A percentile compares a stretch with the other conserved stretches of the same genome.
Evolutionary conservation across 2,329 filamentous ascomycete genomes (phyloP).

Genomic region (Penicillium digitatum): DNA sequence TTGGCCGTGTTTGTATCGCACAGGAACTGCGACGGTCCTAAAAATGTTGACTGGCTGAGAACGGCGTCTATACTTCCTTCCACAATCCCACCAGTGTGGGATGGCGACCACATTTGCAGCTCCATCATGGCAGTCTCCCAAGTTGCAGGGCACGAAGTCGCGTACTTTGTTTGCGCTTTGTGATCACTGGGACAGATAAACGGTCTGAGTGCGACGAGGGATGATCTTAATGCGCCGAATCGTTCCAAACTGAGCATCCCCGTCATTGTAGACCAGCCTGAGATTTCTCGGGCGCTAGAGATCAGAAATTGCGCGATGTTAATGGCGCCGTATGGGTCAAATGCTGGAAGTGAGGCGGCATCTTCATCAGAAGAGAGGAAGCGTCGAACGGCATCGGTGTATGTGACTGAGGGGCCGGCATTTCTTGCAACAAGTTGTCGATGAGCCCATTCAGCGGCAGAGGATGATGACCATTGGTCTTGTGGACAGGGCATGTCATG

Average conservation of each 20-base stretch:
- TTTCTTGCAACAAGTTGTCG: constrained; percentile 12
- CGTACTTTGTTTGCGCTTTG: not conserved
- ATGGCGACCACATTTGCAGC: constrained; percentile 42
- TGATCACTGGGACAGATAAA: constrained; percentile 23
- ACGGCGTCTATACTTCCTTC: constrained; percentile 37
- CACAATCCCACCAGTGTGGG: constrained; percentile 41
- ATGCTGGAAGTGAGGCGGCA: constrained; percentile 29
- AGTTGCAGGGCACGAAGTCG: constrained; percentile 33
- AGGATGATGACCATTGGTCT: constrained; percentile 38
- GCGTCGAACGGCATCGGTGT: constrained; percentile 38
- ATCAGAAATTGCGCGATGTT: constrained; percentile 44
- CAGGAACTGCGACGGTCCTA: constrained; percentile 33
- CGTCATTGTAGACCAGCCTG: constrained; percentile 45
- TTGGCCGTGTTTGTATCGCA: constrained; percentile 28
- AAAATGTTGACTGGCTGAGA: constrained; percentile 31
- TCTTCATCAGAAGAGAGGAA: constrained; percentile 35
- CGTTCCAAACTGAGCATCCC: constrained; percentile 42
- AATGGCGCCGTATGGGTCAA: constrained; percentile 43
- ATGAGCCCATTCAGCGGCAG: constrained; percentile 33
- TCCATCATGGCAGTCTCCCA: constrained; percentile 46
- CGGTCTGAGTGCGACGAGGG: constrained; percentile 34
- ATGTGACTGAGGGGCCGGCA: constrained; percentile 32
- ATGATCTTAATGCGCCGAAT: constrained; percentile 35
- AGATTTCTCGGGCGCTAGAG: constrained; percentile 43
- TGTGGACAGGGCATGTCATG: constrained; percentile 43